These are phyloP conservation scores for Berkeleyomyces basicola DNA, from an alignment of 2,329 filamentous ascomycete species.

Conservation along the genomic window DNA sequence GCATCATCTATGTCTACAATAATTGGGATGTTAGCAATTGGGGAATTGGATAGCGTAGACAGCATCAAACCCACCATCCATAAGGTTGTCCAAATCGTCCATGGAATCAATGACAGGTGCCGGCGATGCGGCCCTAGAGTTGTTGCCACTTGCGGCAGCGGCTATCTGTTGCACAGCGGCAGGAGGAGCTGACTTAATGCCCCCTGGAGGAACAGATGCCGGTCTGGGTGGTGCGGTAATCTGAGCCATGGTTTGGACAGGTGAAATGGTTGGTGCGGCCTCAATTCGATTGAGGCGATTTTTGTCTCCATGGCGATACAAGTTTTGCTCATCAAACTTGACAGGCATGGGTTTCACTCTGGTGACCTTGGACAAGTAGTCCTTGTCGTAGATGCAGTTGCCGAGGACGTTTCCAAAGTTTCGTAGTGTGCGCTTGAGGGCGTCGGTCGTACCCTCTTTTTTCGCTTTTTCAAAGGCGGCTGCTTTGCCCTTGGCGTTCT, in stretches of 20 bases:
- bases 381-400: constrained; percentile 98
- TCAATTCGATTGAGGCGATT: constrained; percentile 6
- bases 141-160: constrained; percentile 16
- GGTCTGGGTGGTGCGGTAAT: background rate
- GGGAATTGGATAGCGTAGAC: background rate
- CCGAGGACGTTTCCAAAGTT: constrained; percentile 93
- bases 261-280: background rate
- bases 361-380: constrained; percentile 76
- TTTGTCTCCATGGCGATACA: constrained; percentile 61
- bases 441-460: constrained; percentile 94
- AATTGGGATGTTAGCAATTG: background rate
- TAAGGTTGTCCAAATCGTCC: constrained; percentile 16
- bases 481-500: constrained; percentile 90
- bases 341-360: constrained; percentile 65
- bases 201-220: background rate
- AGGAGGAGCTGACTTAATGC: background rate
- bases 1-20: constrained; percentile 54
- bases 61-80: constrained; percentile 16
- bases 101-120: constrained; percentile 11
- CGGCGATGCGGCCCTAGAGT: constrained; percentile 8
- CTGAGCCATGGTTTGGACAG: background rate
- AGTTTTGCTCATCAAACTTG: constrained; percentile 57
- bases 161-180: constrained; percentile 20
- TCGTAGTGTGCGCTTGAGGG: constrained; percentile 70
- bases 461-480: constrained; percentile 97